Base-by-base conservation (phyloP, 1,139 yeast genomes). In the Scheffersomyces segobiensis region DNA sequence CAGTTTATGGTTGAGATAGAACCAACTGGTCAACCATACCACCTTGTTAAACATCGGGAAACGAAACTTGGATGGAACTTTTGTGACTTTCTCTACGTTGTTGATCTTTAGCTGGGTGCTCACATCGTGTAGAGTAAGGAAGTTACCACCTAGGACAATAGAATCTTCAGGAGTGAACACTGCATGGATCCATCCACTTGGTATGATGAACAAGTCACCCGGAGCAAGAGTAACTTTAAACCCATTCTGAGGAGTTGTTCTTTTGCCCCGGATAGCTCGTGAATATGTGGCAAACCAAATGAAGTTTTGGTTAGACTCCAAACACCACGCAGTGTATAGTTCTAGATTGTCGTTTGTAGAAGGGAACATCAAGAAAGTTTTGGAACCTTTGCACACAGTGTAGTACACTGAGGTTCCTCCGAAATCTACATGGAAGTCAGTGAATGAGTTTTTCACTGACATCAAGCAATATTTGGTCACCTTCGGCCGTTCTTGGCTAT, bases 171-270 rank as follows among this genome's bases (percentile, higher is more conserved):
- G 96, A 0, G 97, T 92, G 67, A 87, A 86, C 0, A 93, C 98
- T 0, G 96, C 88, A 72, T 93, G 98, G 55, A 93, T 92, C 96
- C 97, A 93, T 0, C 97, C 97, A 55, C 96, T 87, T 1, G 98
- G 97, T 18, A 93, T 88, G 18, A 92, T 79, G 71, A 93, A 81
- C 26, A 92, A 81, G 69, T 93, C 97, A 0, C 97, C 97, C 1
- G 84, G 80, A 0, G 68, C 63, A 24, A 93, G 73, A 14, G 85
- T 83, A n/a, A 90, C 87, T 57, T 86, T 85, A 57, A 89, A 78
- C 3, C 97, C 93, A 24, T 76, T 74, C 6, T 67, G 60, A 1
- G 83, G 77, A 20, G 20, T 64, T 57, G 57, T 59, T 42, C 59
- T 58, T 49, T 68, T 71, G 3, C 79, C 78, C 26, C 65, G 65